Percentiles rank a stretch among this genome's conserved stretches.
Evolutionary conservation across 73 alveolate species (phyloP).

Genomic region (Effrenium voratum): DNA sequence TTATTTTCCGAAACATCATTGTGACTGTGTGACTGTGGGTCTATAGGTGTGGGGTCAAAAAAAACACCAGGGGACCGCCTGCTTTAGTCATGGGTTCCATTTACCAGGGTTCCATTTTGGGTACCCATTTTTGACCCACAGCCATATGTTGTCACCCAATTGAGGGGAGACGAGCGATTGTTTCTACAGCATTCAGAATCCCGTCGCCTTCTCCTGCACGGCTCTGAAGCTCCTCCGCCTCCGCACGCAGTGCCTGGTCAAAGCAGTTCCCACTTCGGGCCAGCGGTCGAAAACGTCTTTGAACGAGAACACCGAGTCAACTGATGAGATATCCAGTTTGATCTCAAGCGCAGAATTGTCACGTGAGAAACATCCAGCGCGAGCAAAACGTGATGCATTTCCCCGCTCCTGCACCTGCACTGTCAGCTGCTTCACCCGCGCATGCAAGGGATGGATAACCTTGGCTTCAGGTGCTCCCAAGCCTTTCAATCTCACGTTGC

Average conservation of each 20-base stretch:
- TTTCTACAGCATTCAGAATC: no score
- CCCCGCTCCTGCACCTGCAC: slow-evolving; percentile 38
- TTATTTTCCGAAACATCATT: no score
- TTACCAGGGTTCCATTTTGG: no score
- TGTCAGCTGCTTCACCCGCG: slow-evolving; percentile 79
- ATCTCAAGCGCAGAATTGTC: neutral
- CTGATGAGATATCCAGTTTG: neutral
- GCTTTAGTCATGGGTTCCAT: no score
- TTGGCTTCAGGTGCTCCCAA: neutral
- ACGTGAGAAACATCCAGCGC: neutral
- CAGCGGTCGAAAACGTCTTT: neutral
- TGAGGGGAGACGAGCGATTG: no score
- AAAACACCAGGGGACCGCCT: no score
- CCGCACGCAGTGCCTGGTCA: slow-evolving; percentile 48
- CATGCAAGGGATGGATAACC: slow-evolving; percentile 60
- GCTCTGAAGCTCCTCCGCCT: slow-evolving; percentile 65
- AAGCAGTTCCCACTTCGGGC: neutral
- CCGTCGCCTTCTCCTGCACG: neutral
- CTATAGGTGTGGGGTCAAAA: no score
- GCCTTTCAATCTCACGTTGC: neutral
- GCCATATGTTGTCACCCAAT: no score
- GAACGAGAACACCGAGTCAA: neutral
- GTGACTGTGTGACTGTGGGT: no score
- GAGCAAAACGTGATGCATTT: neutral
- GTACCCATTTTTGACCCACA: no score